Percentiles rank a stretch among this genome's conserved stretches.
Conservation (phyloP, 495 filamentous ascomycete genomes). For the Aspergillus steynii region DNA sequence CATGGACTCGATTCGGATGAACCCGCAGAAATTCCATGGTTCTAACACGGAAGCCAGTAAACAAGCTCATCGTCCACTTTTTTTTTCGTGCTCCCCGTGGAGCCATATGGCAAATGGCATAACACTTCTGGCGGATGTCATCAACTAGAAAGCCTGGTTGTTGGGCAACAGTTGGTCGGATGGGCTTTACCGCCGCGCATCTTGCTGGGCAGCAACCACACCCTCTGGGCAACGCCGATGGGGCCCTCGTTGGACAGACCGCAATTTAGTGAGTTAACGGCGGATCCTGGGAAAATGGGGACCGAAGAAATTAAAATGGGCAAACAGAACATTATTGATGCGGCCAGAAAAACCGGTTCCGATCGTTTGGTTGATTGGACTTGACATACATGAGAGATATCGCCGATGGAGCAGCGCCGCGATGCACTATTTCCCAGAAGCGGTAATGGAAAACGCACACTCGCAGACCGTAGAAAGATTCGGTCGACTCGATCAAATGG, state of each 20-base stretch:
- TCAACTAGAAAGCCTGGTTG: constrained; percentile 17
- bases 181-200: constrained; percentile 39
- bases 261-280: constrained; percentile 29
- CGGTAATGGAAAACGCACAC: neutral
- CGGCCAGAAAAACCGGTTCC: constrained; percentile 6
- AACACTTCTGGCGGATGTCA: constrained; percentile 1
- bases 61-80: constrained; percentile 3
- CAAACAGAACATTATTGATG: neutral
- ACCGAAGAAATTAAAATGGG: constrained; percentile 1
- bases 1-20: constrained; percentile 14
- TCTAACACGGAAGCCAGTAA: constrained; percentile 1
- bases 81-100: constrained; percentile 8
- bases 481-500: too few relatives aligned
- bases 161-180: constrained; percentile 39
- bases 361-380: constrained; percentile 2
- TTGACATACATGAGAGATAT: constrained; percentile 3
- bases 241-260: constrained; percentile 34
- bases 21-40: constrained; percentile 10
- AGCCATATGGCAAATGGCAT: constrained; percentile 12
- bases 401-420: neutral
- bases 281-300: constrained; percentile 5
- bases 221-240: constrained; percentile 16
- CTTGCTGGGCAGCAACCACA: constrained; percentile 44
- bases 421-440: neutral
- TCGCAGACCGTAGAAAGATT: neutral